Evolutionary conservation across 2,329 filamentous ascomycete genomes (phyloP).

Genomic region (Trichoderma aggressivum): DNA sequence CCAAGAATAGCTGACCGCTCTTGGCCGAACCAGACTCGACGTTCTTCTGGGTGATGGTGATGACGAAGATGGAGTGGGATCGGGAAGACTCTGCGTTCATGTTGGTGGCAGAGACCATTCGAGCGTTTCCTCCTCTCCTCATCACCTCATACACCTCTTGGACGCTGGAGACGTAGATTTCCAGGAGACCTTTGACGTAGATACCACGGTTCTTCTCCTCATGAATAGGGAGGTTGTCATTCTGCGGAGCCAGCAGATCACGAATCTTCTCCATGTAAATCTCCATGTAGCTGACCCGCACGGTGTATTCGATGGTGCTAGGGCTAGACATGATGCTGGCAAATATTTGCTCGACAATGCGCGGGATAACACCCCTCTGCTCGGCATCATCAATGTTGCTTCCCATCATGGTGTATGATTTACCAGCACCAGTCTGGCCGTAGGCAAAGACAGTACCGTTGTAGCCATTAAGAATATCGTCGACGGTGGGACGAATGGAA

Average conservation of each 20-base stretch:
- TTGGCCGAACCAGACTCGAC: constrained; percentile 94
- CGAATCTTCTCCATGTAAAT: constrained; percentile 99
- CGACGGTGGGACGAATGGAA: constrained; percentile 91
- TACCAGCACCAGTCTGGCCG: constrained; percentile 95
- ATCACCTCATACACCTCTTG: constrained; percentile 97
- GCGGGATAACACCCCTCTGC: constrained; percentile 89
- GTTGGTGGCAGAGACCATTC: constrained; percentile 94
- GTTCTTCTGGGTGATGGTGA: constrained; percentile 97
- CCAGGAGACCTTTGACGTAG: constrained; percentile 90
- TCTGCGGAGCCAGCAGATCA: constrained; percentile 85
- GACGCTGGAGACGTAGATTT: constrained; percentile 93
- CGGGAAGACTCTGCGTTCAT: constrained; percentile 99
- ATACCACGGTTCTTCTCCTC: constrained; percentile 96
- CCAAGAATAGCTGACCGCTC: constrained; percentile 93
- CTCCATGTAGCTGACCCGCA: constrained; percentile 98
- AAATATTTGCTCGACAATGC: constrained; percentile 97
- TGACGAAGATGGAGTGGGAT: constrained; percentile 96
- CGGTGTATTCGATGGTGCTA: constrained; percentile 95
- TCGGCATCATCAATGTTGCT: constrained; percentile 85
- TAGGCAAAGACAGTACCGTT: constrained; percentile 99
- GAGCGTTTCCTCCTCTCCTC: constrained; percentile 82
- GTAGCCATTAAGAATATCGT: constrained; percentile 98
- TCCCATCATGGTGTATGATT: constrained; percentile 89
- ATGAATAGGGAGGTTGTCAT: constrained; percentile 96
- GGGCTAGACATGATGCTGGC: constrained; percentile 89